phyloP scores from a whole-genome alignment of 306 rosid genomes.

The Crataegus laevigata region DNA sequence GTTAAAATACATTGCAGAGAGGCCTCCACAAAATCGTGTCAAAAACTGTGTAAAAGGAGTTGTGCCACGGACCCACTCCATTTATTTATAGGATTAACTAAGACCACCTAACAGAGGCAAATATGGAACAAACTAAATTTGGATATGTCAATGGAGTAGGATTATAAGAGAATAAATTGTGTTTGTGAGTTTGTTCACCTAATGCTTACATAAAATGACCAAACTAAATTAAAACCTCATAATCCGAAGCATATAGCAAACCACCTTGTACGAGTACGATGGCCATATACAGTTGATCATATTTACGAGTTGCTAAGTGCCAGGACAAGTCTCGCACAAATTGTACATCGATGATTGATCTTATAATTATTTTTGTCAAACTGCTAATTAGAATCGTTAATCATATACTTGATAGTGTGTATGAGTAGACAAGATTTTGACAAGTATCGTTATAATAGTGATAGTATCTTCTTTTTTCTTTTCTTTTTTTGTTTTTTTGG shows the following conservation, averaged over 20 bases:
- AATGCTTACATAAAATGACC: not conserved
- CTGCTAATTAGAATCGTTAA: not conserved
- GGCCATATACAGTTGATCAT: constrained; percentile 11
- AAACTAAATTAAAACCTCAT: not conserved
- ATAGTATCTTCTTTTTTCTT: too few species aligned
- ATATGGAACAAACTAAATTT: not conserved
- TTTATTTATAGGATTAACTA: too few species aligned
- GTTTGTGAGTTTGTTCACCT: constrained; percentile 38
- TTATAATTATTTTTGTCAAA: not conserved
- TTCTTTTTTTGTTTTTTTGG: too few species aligned
- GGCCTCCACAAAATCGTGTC: too few species aligned
- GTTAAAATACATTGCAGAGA: too few species aligned
- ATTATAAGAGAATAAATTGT: constrained; percentile 1
- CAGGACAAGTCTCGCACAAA: not conserved
- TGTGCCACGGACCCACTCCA: too few species aligned
- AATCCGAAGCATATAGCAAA: not conserved
- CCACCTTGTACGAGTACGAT: constrained; percentile 5
- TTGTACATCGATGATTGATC: not conserved
- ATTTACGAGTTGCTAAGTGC: not conserved
- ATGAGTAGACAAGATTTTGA: too few species aligned
- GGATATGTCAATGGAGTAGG: constrained; percentile 14
- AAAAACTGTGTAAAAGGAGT: too few species aligned
- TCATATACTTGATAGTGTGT: too few species aligned
- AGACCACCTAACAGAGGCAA: too few species aligned
- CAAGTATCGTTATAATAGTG: too few species aligned